A percentile compares a stretch with the other conserved stretches of the same genome.
Conservation (phyloP, 2,329 filamentous ascomycete species). For the Talaromyces pinophilus region DNA sequence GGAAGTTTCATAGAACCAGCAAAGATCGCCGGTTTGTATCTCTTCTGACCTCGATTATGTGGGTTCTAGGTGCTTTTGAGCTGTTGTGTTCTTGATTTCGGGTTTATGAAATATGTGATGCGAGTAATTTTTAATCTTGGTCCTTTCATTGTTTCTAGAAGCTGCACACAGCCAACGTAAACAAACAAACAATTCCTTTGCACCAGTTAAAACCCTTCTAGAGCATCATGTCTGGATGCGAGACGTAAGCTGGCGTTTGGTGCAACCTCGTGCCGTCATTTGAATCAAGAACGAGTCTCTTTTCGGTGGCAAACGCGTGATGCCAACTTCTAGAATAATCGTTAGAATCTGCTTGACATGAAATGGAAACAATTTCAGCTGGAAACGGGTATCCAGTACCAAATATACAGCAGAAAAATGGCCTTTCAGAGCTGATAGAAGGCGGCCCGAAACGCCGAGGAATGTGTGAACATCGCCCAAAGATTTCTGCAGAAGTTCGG, state of each 20-base stretch:
- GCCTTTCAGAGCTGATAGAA: neutral
- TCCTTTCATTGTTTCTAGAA: neutral
- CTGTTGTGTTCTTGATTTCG: neutral
- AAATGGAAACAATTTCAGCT: neutral
- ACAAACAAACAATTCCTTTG: neutral
- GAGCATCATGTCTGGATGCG: neutral
- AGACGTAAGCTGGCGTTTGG: neutral
- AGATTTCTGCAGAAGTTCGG: neutral
- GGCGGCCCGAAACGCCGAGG: conserved; percentile 12
- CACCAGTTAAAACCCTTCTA: neutral
- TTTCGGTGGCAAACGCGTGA: neutral
- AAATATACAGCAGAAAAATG: neutral
- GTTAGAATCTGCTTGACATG: neutral
- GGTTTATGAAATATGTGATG: neutral
- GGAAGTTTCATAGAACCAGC: conserved; percentile 23
- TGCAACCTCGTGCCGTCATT: neutral
- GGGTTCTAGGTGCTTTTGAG: neutral
- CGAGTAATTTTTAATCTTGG: neutral
- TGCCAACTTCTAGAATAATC: neutral
- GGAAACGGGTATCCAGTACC: neutral
- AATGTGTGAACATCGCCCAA: conserved; percentile 13
- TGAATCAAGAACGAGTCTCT: neutral
- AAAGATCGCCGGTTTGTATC: conserved; percentile 19
- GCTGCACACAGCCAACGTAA: neutral
- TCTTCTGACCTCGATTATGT: neutral